Evolutionary conservation across 108 stramenopile species (phyloP), one percentile per base, ranked within the genome.

Genomic region (Pseudonitzschia pungens): DNA sequence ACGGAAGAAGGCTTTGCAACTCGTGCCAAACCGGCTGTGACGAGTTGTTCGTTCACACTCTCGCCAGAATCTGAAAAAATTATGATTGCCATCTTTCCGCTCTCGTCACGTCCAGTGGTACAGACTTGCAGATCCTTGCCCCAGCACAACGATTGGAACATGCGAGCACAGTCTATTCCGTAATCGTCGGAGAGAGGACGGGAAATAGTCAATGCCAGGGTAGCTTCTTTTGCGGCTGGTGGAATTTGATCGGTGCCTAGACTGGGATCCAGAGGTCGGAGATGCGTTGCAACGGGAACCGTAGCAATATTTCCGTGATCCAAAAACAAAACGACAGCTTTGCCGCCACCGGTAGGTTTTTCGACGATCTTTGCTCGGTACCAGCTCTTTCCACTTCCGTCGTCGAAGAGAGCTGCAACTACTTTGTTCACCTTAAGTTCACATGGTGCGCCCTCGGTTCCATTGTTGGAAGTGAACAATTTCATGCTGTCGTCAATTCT

Each of bases 271-370:
- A 98, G 84, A 31, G 97, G 95, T 32, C 97, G 91, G 51, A 97
- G 78, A 64, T 92, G 86, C 50, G 81, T 81, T 15, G 88, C 77
- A 40, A 87, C 58, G 9, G 89, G 78, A 2, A 98, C 96, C 36
- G 81, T 76, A 9, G 89, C 94, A 21, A 86, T 80, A 82, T 99
- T 99, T 69, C 99, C 99, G 77, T 97, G 97, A 91, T 99, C 99
- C 48, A 99, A 71, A 78, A 95, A 99, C 5, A 89, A 77, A 57
- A 99, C 92, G 40, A 77, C 76, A 1, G 84, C 86, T 66, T 89
- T 90, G 32, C 26, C 31, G 18, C 81, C 82, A 51, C 81, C 83
- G 15, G 48, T 69, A 32, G 71, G 67, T 27, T 75, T 83, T 74
- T 92, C 95, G 20, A 91, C 26, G 36, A 99, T 79, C 71, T 92